Percentiles rank a stretch among this genome's conserved stretches.
Conservation (phyloP, 2,329 filamentous ascomycete species). For the Aspergillus vadensis region DNA sequence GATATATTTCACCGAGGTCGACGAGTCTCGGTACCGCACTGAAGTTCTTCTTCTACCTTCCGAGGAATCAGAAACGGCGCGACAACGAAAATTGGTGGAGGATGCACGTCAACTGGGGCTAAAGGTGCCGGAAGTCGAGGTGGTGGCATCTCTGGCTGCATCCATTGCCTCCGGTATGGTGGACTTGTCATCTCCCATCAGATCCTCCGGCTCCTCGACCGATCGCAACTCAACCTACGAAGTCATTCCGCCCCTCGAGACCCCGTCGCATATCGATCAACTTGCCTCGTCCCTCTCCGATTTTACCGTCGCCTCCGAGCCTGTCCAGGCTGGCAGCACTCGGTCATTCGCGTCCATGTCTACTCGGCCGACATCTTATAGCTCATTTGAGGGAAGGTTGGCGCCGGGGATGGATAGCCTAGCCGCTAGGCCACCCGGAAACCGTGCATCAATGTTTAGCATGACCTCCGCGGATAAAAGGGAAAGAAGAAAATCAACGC, state of each 20-base stretch:
- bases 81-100: conserved; percentile 40
- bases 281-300: conserved; percentile 35
- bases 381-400: conserved; percentile 37
- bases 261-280: conserved; percentile 30
- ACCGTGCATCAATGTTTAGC: conserved; percentile 33
- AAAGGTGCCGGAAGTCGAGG: conserved; percentile 35
- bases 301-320: conserved; percentile 34
- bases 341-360: conserved; percentile 43
- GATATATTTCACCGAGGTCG: conserved; percentile 26
- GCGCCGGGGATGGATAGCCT: conserved; percentile 20
- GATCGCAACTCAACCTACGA: conserved; percentile 36
- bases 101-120: conserved; percentile 44
- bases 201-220: conserved; percentile 37
- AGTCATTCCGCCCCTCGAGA: conserved; percentile 27
- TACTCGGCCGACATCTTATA: conserved; percentile 43
- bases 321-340: conserved; percentile 34
- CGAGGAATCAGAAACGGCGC: conserved; percentile 40
- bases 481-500: conserved; percentile 33
- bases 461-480: conserved; percentile 32
- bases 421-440: conserved; percentile 18
- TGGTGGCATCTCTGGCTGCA: conserved; percentile 39
- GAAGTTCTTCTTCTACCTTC: conserved; percentile 39
- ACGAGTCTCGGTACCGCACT: conserved; percentile 41
- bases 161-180: conserved; percentile 39
- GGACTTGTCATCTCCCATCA: conserved; percentile 36